phyloP scores from a whole-genome alignment of 169 alveolate genomes.

The Amoebophrya sp. region DNA sequence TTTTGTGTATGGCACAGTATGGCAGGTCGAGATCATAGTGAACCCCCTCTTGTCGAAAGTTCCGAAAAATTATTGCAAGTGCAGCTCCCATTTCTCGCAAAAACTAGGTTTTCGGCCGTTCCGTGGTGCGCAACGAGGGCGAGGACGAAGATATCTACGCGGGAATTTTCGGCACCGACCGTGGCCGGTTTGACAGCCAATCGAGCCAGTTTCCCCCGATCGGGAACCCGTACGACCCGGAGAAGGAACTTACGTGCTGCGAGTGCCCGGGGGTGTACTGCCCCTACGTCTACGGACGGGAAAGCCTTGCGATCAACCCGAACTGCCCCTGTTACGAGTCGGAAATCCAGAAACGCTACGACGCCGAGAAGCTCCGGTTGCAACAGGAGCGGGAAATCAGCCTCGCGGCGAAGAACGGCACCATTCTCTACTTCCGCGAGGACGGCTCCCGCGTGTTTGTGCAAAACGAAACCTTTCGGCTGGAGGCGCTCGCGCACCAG shows the following conservation, averaged over 20 bases:
- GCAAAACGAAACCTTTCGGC: background rate
- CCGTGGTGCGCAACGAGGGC: background rate
- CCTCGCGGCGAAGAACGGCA: background rate
- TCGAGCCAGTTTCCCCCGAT: background rate
- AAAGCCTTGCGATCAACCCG: too few species aligned
- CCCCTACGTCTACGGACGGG: too few species aligned
- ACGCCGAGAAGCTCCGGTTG: background rate
- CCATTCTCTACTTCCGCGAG: background rate
- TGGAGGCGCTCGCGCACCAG: background rate
- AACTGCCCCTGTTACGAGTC: background rate
- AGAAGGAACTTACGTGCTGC: background rate
- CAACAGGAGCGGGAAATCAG: background rate
- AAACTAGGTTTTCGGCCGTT: too few species aligned
- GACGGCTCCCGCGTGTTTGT: background rate
- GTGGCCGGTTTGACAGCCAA: background rate
- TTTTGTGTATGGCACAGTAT: too few species aligned
- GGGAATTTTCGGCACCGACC: background rate
- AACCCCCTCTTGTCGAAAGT: too few species aligned
- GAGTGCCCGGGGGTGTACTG: background rate
- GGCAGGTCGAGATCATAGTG: too few species aligned
- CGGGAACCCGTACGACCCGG: background rate
- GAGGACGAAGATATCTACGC: background rate
- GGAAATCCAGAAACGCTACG: background rate
- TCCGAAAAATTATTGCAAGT: too few species aligned
- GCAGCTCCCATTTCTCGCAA: too few species aligned